Conservation (phyloP, 768 basidiomycete genomes). For the Glaciozyma martinii region DNA sequence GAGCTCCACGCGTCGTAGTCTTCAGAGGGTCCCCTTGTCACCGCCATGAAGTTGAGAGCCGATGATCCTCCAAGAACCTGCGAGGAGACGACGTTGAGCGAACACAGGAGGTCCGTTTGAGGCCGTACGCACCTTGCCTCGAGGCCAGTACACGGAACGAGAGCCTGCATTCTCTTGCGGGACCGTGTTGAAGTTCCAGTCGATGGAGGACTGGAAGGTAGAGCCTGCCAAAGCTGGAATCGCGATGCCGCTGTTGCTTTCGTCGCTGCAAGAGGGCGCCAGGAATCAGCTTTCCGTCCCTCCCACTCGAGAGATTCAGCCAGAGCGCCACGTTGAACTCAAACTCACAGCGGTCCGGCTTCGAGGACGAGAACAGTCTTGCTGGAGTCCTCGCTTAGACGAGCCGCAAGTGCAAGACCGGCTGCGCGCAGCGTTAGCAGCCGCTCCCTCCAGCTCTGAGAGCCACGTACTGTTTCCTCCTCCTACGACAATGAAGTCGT, state of each 20-base stretch:
- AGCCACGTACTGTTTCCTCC: constrained; percentile 4
- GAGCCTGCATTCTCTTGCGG: background rate
- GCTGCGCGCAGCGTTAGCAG: constrained; percentile 12
- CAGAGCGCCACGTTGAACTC: too few species aligned
- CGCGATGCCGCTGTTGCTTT: background rate
- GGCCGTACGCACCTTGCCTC: constrained; percentile 3
- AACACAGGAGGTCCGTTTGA: background rate
- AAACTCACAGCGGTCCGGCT: constrained; percentile 26
- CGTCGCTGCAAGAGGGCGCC: background rate
- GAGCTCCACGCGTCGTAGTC: constrained; percentile 11
- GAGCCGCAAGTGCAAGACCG: constrained; percentile 33
- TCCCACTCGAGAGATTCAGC: too few species aligned
- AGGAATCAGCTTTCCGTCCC: background rate
- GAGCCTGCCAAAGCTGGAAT: constrained; percentile 7
- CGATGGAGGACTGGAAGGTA: background rate
- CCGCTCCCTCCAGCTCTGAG: background rate
- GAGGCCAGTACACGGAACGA: background rate
- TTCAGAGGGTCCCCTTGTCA: background rate
- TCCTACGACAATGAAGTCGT: constrained; percentile 9
- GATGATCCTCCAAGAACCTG: constrained; percentile 24
- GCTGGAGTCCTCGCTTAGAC: constrained; percentile 27
- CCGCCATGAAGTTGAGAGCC: constrained; percentile 15
- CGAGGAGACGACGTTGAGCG: background rate
- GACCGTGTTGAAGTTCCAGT: constrained; percentile 9
- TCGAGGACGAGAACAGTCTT: constrained; percentile 34